Conservation (phyloP, 495 filamentous ascomycete genomes). For the Articulospora tetracladia region DNA sequence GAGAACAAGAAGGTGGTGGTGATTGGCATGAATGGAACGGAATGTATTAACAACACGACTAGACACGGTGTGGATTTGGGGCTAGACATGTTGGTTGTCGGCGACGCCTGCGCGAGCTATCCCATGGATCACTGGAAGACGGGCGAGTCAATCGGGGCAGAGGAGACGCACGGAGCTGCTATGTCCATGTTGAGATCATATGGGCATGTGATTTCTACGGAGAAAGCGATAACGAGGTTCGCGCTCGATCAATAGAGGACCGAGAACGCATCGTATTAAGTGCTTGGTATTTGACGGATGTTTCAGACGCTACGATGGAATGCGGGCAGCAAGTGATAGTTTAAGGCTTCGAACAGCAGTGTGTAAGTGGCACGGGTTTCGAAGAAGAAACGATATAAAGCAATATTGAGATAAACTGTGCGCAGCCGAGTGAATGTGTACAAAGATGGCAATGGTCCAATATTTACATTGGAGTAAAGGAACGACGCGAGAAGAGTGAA, state of each 20-base stretch:
- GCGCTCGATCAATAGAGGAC: neutral
- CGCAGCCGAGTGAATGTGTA: no score
- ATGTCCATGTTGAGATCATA: conserved; percentile 3
- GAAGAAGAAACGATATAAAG: no score
- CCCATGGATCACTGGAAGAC: conserved; percentile 8
- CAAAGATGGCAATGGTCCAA: no score
- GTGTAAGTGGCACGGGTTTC: no score
- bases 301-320: no score
- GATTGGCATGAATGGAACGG: conserved; percentile 17
- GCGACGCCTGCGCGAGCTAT: conserved; percentile 19
- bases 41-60: conserved; percentile 17
- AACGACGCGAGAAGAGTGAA: no score
- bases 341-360: no score
- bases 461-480: no score
- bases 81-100: conserved; percentile 16
- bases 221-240: neutral
- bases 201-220: neutral
- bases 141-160: neutral
- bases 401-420: no score
- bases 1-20: conserved; percentile 13
- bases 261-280: no score
- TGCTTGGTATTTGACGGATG: no score
- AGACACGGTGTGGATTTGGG: conserved; percentile 19
- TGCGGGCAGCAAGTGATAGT: no score
- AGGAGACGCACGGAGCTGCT: neutral